These are phyloP conservation scores for Biscogniauxia marginata DNA, from an alignment of 2,329 filamentous ascomycete genomes.

Conservation along the genomic window DNA sequence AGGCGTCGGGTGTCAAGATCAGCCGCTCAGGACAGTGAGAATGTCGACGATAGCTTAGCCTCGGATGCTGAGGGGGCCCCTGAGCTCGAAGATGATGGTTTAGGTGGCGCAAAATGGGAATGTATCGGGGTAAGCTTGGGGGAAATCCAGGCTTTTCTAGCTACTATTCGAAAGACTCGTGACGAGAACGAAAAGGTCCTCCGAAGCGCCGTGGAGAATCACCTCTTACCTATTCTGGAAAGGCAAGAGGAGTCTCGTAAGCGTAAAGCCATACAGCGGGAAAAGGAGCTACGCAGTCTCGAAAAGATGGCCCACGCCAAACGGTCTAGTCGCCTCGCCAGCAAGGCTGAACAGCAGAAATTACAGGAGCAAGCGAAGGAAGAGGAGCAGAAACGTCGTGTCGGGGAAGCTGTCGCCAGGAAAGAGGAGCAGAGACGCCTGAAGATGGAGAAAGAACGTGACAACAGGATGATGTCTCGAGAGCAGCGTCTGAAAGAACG, in stretches of 20 bases:
- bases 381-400: constrained; percentile 63
- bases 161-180: constrained; percentile 69
- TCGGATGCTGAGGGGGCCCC: constrained; percentile 28
- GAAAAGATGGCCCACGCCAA: constrained; percentile 93
- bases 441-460: constrained; percentile 69
- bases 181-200: constrained; percentile 84
- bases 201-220: constrained; percentile 67
- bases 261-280: constrained; percentile 62
- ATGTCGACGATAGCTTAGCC: constrained; percentile 35
- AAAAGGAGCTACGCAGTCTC: constrained; percentile 77
- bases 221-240: constrained; percentile 82
- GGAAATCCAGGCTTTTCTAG: constrained; percentile 72
- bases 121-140: constrained; percentile 79
- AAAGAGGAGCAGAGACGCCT: constrained; percentile 63
- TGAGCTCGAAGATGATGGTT: constrained; percentile 55
- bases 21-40: constrained; percentile 41
- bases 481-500: constrained; percentile 85
- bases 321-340: constrained; percentile 84
- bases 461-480: constrained; percentile 76
- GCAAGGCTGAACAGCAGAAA: constrained; percentile 75
- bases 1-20: constrained; percentile 58
- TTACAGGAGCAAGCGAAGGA: constrained; percentile 70
- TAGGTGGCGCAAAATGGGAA: constrained; percentile 83
- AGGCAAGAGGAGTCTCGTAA: constrained; percentile 75
- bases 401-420: constrained; percentile 63